Percentiles rank a stretch among this genome's conserved stretches.
Evolutionary conservation across 345 rosid species (phyloP).

Genomic region (Salix viminalis): DNA sequence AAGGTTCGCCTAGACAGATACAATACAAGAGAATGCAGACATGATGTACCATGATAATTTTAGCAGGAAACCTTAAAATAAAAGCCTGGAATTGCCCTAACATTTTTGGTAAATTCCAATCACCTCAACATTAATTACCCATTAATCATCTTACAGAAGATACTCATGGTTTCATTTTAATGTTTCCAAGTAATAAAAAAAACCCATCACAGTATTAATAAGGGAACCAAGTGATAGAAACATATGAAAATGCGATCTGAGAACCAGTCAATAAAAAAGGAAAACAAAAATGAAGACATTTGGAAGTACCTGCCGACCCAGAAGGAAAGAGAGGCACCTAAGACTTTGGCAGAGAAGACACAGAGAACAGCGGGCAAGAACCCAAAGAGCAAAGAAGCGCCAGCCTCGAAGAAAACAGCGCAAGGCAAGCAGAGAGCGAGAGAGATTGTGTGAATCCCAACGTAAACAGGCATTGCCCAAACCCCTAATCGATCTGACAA

Average conservation of each 20-base stretch:
- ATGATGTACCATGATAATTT: background rate
- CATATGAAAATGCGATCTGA: background rate
- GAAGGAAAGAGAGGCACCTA: constrained; percentile 91
- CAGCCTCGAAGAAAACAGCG: constrained; percentile 91
- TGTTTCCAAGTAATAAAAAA: background rate
- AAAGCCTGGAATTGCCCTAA: background rate
- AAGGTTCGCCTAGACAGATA: background rate
- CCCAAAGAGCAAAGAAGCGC: constrained; percentile 76
- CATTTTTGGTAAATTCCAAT: background rate
- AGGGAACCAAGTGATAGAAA: background rate
- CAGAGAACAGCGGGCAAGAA: constrained; percentile 76
- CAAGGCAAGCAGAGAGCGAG: constrained; percentile 76
- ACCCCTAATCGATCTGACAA: constrained; percentile 66
- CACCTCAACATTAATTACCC: background rate
- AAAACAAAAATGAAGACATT: background rate
- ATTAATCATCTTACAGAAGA: too few species aligned
- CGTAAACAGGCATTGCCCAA: constrained; percentile 90
- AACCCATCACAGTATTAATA: background rate
- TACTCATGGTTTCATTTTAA: too few species aligned
- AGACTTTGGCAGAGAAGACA: constrained; percentile 69
- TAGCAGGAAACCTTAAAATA: background rate
- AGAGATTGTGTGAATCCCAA: constrained; percentile 67
- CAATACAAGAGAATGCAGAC: background rate
- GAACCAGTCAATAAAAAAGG: background rate
- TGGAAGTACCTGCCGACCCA: constrained; percentile 71